Base-by-base conservation (phyloP, 345 rosid species). In the Eucalyptus rudis region DNA sequence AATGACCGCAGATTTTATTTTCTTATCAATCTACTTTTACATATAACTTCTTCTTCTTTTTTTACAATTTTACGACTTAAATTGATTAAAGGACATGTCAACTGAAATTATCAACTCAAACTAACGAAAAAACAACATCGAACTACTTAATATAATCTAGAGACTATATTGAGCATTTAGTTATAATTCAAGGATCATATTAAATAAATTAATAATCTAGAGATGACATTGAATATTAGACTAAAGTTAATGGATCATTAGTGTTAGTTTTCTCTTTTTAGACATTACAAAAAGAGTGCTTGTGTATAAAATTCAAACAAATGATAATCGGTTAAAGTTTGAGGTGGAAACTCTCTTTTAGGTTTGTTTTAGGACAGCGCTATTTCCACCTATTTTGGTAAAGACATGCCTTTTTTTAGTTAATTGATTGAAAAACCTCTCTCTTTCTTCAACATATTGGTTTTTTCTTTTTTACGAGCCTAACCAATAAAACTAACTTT, bases 21-120 rank as follows among this genome's bases (percentile, higher is more conserved):
- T 64, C 36, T 1, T 64, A 64, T 64, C 36, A 4, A 64, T 64
- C 76, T 64, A n/a, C 3, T 64, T 64, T 14, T n/a, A 29, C 8
- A 7, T 7, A 7, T 7, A 13, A 29, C 0, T 29, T 62, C 1
- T 40, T 40, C 1, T 62, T 13, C 7, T 22, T 24, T 29, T 62
- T 6, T 12, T 13, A 64, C 31, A 5, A 3, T 13, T 7, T 64
- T 64, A n/a, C 16, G 15, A n/a, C 15, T n/a, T n/a, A 7, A 64
- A 52, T 64, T n/a, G 36, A n/a, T 64, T 64, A 31, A n/a, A 64
- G 19, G 71, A 64, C 36, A n/a, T n/a, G 76, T 64, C 19, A n/a
- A 0, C 7, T 14, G 16, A 64, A 13, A n/a, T 16, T 14, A 29
- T 64, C 9, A n/a, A 64, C 76, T n/a, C 2, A 2, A n/a, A 64